Percentiles rank a stretch among this genome's conserved stretches.
Evolutionary conservation across 2,329 filamentous ascomycete genomes (phyloP).

Genomic region (Fusarium tanahbumbuense): DNA sequence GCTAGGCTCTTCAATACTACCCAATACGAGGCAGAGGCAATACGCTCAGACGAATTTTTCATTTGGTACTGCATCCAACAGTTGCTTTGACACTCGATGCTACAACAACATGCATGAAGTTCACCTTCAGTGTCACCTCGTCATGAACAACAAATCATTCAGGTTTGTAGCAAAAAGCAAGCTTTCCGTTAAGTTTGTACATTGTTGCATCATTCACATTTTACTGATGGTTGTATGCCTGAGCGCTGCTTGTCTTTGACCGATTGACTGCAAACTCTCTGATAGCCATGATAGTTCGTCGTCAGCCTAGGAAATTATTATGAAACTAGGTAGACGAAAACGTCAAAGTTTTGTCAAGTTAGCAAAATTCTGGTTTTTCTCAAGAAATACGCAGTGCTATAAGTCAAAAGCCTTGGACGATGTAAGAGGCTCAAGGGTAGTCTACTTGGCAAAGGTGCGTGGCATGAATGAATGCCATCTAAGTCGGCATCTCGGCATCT

Average conservation of each 20-base stretch:
- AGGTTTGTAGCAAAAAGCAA: not conserved
- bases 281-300: slow-evolving; percentile 4
- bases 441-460: slow-evolving; percentile 21
- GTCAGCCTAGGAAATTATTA: slow-evolving; percentile 9
- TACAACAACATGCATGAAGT: not conserved
- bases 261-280: slow-evolving; percentile 8
- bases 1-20: no score
- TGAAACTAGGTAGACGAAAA: not conserved
- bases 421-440: slow-evolving; percentile 35
- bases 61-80: not conserved
- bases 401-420: slow-evolving; percentile 31
- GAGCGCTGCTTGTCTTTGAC: not conserved
- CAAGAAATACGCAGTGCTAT: not conserved
- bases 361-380: not conserved
- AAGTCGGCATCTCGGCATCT: slow-evolving; percentile 13
- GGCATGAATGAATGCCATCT: slow-evolving; percentile 8
- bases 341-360: not conserved
- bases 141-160: not conserved
- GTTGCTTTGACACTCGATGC: not conserved
- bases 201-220: slow-evolving; percentile 4
- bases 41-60: not conserved
- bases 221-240: not conserved
- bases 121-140: not conserved
- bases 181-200: not conserved
- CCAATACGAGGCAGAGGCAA: not conserved